Percentiles rank a stretch among this genome's conserved stretches.
These are phyloP conservation scores for Septoria petroselini DNA, from an alignment of 2,329 filamentous ascomycete species.

Conservation along the genomic window DNA sequence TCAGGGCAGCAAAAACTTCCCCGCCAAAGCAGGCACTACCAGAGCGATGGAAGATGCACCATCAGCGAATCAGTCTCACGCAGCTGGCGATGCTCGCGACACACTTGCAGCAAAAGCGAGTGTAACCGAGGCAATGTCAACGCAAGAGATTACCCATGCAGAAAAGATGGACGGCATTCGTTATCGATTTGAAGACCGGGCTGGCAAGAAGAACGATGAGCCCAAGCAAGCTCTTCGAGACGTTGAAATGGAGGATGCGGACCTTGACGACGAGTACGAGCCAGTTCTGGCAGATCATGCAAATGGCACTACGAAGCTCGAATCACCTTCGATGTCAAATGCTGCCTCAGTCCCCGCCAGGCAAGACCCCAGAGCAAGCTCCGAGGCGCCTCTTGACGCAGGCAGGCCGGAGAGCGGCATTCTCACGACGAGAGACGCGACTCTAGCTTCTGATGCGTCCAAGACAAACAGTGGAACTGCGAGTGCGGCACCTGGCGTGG, in stretches of 20 bases:
- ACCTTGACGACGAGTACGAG: constrained; percentile 5
- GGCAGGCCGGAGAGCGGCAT: background rate
- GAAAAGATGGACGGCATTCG: constrained; percentile 41
- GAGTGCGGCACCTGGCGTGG: background rate
- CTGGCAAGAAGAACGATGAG: constrained; percentile 26
- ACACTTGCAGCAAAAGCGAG: background rate
- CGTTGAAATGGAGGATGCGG: constrained; percentile 36
- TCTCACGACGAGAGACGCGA: background rate
- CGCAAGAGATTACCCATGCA: constrained; percentile 24
- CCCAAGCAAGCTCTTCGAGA: constrained; percentile 23
- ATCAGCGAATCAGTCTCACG: background rate
- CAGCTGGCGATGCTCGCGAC: background rate
- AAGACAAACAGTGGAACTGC: constrained; percentile 6
- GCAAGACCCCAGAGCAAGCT: background rate
- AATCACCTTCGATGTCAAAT: constrained; percentile 1
- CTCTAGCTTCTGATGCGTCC: constrained; percentile 1
- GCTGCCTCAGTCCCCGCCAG: background rate
- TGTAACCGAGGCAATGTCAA: background rate
- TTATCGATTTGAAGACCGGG: constrained; percentile 34
- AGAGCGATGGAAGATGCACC: constrained; percentile 30
- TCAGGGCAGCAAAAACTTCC: constrained; percentile 49
- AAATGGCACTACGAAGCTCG: background rate
- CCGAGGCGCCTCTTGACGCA: background rate
- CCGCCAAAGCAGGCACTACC: constrained; percentile 24
- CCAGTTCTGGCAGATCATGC: background rate